Evolutionary conservation across 1,284 basidiomycete species (phyloP), one percentile per base, ranked within the genome.

Genomic region (Neotropicomus parvogracilis): DNA sequence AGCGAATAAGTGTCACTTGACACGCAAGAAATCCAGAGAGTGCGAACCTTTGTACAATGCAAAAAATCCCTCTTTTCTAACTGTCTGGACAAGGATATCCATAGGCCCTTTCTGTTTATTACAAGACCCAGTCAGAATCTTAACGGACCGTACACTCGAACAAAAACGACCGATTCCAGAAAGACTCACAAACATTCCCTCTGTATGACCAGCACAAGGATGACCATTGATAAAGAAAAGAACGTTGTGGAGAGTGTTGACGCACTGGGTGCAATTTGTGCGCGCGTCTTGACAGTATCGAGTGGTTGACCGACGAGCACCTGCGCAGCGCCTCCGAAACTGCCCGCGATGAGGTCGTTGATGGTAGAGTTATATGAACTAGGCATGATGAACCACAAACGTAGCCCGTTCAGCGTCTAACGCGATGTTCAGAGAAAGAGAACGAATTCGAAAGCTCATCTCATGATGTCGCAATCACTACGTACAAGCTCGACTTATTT

Each of bases 261-360:
- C 68, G 55, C 54, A 88, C 87, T 81, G n/a, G 87, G 84, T 29
- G 85, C 83, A 59, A 82, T 81, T 64, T 89, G 85, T 16, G 86
- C 85, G 43, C 85, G 75, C 19, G 85, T 88, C 73, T 94, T 95
- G 64, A 95, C 71, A 1, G 91, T 95, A 66, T 95, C 92, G 20
- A 93, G 72, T 4, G 88, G 88, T 59, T 93, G 91, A 3, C 92
- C 92, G 29, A 91, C 84, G 9, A 95, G 72, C 21, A 97, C 92
- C 56, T 86, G 84, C 0, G 85, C 82, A 2, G 85, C 87, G 16
- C 87, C 88, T 39, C 83, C 89, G 7, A 87, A 75, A 59, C 85
- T 88, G 10, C 89, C 88, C 3, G 88, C 85, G 32, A 89, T 64
- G 27, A 91, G 76, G 60, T 88, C 87, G 57, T 88, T 88, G 29